A percentile compares a stretch with the other conserved stretches of the same genome.
Conservation (phyloP, 768 basidiomycete genomes). For the Phaffia australis region DNA sequence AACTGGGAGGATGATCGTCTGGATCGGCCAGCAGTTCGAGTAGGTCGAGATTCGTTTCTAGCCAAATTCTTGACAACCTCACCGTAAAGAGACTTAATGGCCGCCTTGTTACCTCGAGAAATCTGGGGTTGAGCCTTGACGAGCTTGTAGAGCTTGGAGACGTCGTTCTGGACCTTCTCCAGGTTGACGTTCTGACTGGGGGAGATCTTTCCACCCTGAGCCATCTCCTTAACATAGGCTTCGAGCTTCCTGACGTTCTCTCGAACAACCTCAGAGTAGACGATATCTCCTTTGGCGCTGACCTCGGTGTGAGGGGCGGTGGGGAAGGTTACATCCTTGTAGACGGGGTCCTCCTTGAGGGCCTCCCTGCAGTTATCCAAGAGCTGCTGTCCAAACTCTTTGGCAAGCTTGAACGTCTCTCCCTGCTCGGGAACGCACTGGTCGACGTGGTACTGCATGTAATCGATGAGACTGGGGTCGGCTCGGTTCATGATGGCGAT, state of each 20-base stretch:
- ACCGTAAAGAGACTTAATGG: constrained; percentile 62
- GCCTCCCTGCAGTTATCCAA: constrained; percentile 87
- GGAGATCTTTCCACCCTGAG: constrained; percentile 72
- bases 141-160: constrained; percentile 91
- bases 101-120: constrained; percentile 54
- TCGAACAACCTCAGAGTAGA: constrained; percentile 88
- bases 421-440: constrained; percentile 63
- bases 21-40: constrained; percentile 49
- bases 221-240: constrained; percentile 90
- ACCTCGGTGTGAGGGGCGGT: constrained; percentile 94
- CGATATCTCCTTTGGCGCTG: constrained; percentile 82
- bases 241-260: constrained; percentile 95
- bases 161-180: constrained; percentile 94
- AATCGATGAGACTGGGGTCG: constrained; percentile 67
- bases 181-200: constrained; percentile 59
- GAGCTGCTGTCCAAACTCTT: constrained; percentile 91
- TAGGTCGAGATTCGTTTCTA: constrained; percentile 48
- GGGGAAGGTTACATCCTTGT: constrained; percentile 98
- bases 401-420: constrained; percentile 83
- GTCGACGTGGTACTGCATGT: constrained; percentile 94
- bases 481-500: constrained; percentile 96
- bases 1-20: constrained; percentile 94
- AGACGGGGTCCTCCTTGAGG: constrained; percentile 69
- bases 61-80: constrained; percentile 82
- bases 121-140: constrained; percentile 96